Evolutionary conservation across 768 basidiomycete genomes (phyloP).

Genomic region (Lactifluus pinguis): DNA sequence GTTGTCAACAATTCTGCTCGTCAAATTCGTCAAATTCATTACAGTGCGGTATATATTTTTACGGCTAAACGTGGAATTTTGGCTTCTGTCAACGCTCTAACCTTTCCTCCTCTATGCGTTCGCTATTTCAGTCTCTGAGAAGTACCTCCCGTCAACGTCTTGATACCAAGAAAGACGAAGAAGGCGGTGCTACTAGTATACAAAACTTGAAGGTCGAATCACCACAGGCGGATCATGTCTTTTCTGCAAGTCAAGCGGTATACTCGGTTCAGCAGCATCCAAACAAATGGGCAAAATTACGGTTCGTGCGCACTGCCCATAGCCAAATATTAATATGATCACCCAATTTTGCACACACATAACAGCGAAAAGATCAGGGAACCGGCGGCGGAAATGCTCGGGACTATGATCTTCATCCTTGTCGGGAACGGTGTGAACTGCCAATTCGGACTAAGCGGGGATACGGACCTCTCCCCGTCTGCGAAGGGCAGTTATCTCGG

Average conservation of each 20-base stretch:
- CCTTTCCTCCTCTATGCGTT: background rate
- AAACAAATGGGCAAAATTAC: conserved; percentile 18
- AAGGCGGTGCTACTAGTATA: background rate
- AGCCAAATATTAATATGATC: too few species aligned
- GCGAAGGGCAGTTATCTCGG: conserved; percentile 22
- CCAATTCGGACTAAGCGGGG: conserved; percentile 21
- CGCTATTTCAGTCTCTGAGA: background rate
- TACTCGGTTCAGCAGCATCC: conserved; percentile 11
- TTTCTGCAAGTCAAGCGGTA: background rate
- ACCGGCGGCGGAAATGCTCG: conserved; percentile 22
- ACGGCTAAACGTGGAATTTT: background rate
- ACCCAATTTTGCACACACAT: background rate
- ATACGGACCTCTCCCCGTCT: conserved; percentile 14
- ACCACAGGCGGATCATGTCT: background rate
- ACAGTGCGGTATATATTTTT: background rate
- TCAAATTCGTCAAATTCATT: background rate
- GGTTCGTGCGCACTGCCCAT: conserved; percentile 5
- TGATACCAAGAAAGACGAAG: background rate
- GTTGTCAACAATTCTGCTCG: too few species aligned
- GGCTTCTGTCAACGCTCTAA: background rate
- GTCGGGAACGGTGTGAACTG: conserved; percentile 23
- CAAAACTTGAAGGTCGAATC: background rate
- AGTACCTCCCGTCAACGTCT: background rate
- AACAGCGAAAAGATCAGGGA: conserved; percentile 15
- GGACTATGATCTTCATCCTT: conserved; percentile 23